Evolutionary conservation across 1,284 basidiomycete species (phyloP).

Genomic region (Tetrapyrgos nigripes): DNA sequence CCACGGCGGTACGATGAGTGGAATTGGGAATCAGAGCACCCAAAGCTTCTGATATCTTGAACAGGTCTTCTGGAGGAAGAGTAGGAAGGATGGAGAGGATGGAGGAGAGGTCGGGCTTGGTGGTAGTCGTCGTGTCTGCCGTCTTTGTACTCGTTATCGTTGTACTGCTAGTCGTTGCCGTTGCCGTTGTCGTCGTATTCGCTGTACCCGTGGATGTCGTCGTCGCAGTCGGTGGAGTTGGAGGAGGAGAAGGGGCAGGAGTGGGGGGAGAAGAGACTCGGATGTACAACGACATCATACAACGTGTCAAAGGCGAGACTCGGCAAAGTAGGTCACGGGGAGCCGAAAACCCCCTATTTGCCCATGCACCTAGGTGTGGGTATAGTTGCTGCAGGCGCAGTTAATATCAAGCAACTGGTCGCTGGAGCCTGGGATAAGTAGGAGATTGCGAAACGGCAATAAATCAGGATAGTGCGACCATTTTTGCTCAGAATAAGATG

Average conservation of each 20-base stretch:
- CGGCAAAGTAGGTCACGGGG: too few relatives aligned
- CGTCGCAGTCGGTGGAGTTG: constrained; percentile 27
- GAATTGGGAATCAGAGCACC: constrained; percentile 74
- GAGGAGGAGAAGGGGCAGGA: constrained; percentile 66
- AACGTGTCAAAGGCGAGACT: too few relatives aligned
- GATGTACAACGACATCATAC: constrained; percentile 51
- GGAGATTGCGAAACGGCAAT: too few relatives aligned
- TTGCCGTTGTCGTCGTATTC: constrained; percentile 33
- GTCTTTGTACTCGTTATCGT: constrained; percentile 27
- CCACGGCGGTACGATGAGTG: constrained; percentile 77
- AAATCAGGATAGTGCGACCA: too few relatives aligned
- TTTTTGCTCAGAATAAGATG: too few relatives aligned
- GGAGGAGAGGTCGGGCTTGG: constrained; percentile 51
- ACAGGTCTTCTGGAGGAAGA: constrained; percentile 71
- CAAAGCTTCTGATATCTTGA: constrained; percentile 45
- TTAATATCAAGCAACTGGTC: too few relatives aligned
- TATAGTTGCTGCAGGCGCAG: too few relatives aligned
- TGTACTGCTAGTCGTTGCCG: constrained; percentile 18
- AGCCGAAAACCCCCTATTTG: too few relatives aligned
- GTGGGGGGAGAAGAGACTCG: constrained; percentile 71
- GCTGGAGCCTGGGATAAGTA: too few relatives aligned
- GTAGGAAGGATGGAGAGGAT: constrained; percentile 65
- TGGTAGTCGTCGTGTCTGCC: constrained; percentile 21
- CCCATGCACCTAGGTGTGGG: too few relatives aligned
- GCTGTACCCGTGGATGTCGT: neutral